These are phyloP conservation scores for Mortierella sp. DNA, from an alignment of 371 early-diverging fungal species.

Conservation along the genomic window DNA sequence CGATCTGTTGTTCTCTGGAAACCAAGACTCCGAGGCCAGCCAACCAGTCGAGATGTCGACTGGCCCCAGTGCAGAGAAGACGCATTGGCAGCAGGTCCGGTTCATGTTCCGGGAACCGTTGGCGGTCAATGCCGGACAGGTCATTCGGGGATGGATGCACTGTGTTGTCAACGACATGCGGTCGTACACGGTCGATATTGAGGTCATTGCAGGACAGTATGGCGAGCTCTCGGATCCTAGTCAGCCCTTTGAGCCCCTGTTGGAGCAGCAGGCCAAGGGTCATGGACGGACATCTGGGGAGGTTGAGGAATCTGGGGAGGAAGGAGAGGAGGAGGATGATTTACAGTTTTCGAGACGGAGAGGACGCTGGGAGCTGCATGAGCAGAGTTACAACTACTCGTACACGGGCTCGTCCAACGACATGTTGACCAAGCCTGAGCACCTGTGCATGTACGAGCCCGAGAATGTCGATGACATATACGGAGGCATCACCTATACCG, in stretches of 20 bases:
- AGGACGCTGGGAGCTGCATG: slow-evolving; percentile 92
- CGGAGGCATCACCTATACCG: slow-evolving; percentile 42
- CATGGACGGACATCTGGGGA: slow-evolving; percentile 18
- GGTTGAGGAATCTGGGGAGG: slow-evolving; percentile 27
- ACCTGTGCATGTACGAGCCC: slow-evolving; percentile 80
- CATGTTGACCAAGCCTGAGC: slow-evolving; percentile 74
- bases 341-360: slow-evolving; percentile 65
- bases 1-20: slow-evolving; percentile 82
- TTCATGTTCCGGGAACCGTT: slow-evolving; percentile 95
- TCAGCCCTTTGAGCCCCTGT: slow-evolving; percentile 46
- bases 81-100: slow-evolving; percentile 99
- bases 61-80: slow-evolving; percentile 86
- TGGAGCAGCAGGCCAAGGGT: slow-evolving; percentile 43
- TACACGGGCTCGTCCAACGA: slow-evolving; percentile 70
- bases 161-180: slow-evolving; percentile 92
- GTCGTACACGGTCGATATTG: slow-evolving; percentile 89
- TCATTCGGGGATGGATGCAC: slow-evolving; percentile 87
- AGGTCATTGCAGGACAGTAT: slow-evolving; percentile 59
- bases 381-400: slow-evolving; percentile 91
- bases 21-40: slow-evolving; percentile 34
- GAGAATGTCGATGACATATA: slow-evolving; percentile 58
- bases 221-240: slow-evolving; percentile 46
- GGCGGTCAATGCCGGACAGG: slow-evolving; percentile 93
- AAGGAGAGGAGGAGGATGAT: slow-evolving; percentile 42
- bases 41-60: slow-evolving; percentile 81